Percentiles rank a stretch among this genome's conserved stretches.
These are phyloP conservation scores for Globisporangium heterothallicum DNA, from an alignment of 352 stramenopile genomes.

Conservation along the genomic window DNA sequence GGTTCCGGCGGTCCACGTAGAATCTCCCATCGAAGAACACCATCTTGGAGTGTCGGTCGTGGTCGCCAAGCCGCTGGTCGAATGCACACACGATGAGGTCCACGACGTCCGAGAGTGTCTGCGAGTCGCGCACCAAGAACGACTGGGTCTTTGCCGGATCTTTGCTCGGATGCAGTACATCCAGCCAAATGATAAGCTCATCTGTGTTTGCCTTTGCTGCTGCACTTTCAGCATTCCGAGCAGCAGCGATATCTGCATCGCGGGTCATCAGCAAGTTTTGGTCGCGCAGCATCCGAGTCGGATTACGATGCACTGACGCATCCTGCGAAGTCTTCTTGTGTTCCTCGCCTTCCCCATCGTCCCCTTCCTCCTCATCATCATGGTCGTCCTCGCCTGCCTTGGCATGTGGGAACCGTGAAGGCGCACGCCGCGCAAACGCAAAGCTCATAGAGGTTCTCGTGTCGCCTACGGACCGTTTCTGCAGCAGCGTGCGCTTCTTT, in stretches of 20 bases:
- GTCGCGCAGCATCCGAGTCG: slow-evolving; percentile 16
- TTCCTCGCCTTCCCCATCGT: not conserved
- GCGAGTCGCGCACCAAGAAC: slow-evolving; percentile 63
- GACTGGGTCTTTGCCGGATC: slow-evolving; percentile 60
- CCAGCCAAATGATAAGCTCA: slow-evolving; percentile 61
- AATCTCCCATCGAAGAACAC: slow-evolving; percentile 57
- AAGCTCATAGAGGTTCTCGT: slow-evolving; percentile 55
- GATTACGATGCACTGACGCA: not conserved
- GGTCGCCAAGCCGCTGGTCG: slow-evolving; percentile 47
- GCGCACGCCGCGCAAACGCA: slow-evolving; percentile 46
- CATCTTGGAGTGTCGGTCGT: slow-evolving; percentile 39
- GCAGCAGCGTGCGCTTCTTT: slow-evolving; percentile 37
- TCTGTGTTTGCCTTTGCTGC: slow-evolving; percentile 3
- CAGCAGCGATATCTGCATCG: slow-evolving; percentile 1
- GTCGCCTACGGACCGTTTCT: slow-evolving; percentile 55
- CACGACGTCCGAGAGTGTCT: slow-evolving; percentile 42
- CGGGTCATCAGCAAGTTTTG: slow-evolving; percentile 9
- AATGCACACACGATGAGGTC: slow-evolving; percentile 62
- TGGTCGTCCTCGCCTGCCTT: not conserved
- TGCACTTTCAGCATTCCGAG: not conserved
- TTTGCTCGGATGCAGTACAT: slow-evolving; percentile 69
- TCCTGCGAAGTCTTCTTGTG: slow-evolving; percentile 9
- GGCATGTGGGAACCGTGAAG: not conserved
- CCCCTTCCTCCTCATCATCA: not conserved
- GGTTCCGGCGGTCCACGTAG: slow-evolving; percentile 45